Evolutionary conservation across 768 basidiomycete genomes (phyloP), one percentile per base, ranked within the genome.

Genomic region (Gyrodon lividus): DNA sequence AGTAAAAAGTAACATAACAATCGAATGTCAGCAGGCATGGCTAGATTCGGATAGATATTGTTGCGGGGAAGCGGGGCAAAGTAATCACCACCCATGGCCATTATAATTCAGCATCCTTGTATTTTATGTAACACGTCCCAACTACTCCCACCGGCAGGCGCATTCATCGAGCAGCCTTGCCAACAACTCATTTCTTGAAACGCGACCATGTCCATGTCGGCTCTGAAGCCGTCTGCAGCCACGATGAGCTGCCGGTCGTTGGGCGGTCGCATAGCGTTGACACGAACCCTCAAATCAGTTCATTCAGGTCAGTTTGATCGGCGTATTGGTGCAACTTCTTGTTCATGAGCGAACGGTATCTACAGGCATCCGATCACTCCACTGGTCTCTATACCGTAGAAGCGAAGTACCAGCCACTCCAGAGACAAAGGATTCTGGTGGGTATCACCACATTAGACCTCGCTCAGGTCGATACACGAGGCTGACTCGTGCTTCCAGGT

Each of bases 401-500:
- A 59, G 57, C n/a, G 52, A 59, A 49, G 23, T 48, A 30, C 4
- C 54, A 12, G 48, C 49, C 9, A 43, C 48, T 23, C n/a, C 51
- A 44, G 61, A 58, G 41, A 44, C 45, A 43, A 65, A 60, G 46
- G 57, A 59, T 59, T 56, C 63, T 43, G 69, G 67, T 70, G 44
- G 44, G 40, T 57, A 44, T 47, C 46, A 24, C 46, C 24, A 23
- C 20, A 26, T 54, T 19, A 44, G 17, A 33, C 45, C 31, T 41
- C 23, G 38, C 44, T 23, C 19, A 41, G 16, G 22, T 43, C 46
- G 43, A 59, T 22, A 16, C 35, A 14, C 30, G 10, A 6, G 6
- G 17, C 46, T 48, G 30, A 48, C 26, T 31, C 31, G 34, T 48
- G 41, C 28, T 50, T 44, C n/a, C 59, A 79, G 81, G 80, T 23